Evolutionary conservation across 225 moss, liverwort and hornwort species (phyloP).

Genomic region (Marchantia paleacea): DNA sequence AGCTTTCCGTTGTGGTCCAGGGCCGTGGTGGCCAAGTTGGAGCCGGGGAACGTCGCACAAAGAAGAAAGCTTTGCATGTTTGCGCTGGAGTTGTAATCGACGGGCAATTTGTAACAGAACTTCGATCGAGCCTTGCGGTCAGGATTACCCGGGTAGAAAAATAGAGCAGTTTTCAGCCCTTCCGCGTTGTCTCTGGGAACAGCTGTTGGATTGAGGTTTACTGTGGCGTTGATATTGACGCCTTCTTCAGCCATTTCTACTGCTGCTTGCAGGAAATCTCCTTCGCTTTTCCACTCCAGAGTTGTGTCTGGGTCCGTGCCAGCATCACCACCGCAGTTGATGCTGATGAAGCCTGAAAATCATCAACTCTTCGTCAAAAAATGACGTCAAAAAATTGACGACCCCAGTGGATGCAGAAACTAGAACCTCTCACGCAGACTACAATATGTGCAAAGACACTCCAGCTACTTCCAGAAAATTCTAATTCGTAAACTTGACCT

Average conservation of each 20-base stretch:
- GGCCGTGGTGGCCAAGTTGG: neutral
- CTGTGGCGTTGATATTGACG: neutral
- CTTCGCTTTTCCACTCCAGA: neutral
- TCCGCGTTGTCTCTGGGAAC: neutral
- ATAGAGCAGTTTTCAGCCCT: neutral
- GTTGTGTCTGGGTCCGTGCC: neutral
- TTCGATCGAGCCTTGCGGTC: neutral
- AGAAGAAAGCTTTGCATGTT: neutral
- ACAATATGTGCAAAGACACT: too few species aligned
- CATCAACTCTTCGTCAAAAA: too few species aligned
- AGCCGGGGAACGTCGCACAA: slow-evolving; percentile 8
- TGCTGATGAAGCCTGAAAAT: neutral
- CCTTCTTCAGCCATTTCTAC: neutral
- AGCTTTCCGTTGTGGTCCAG: neutral
- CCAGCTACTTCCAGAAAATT: too few species aligned
- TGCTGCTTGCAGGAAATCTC: neutral
- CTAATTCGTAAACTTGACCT: too few species aligned
- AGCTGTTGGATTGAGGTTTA: neutral
- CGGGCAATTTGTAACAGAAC: slow-evolving; percentile 6
- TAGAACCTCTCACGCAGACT: too few species aligned
- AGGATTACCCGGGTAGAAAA: neutral
- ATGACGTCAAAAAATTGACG: too few species aligned
- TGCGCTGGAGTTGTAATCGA: neutral
- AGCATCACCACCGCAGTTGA: neutral
- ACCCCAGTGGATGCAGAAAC: too few species aligned